Conservation (phyloP, 1,139 yeast genomes). For the Suhomyces bribrorum region DNA sequence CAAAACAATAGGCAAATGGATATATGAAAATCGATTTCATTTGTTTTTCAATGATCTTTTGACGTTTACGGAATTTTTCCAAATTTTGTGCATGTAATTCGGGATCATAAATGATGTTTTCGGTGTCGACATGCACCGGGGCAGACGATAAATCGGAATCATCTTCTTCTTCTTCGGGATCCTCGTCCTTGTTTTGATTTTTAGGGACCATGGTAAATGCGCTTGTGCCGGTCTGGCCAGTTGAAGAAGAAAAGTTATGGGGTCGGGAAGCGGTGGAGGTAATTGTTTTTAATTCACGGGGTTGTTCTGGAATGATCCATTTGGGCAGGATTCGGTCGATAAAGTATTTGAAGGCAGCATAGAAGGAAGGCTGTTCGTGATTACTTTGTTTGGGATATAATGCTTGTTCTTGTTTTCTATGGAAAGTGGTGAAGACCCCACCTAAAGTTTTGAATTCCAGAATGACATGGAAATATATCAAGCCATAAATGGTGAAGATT, state of each 20-base stretch:
- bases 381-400: slow-evolving; percentile 12
- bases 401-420: slow-evolving; percentile 14
- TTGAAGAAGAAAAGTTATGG: slow-evolving; percentile 4
- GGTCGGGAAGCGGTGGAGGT: not conserved
- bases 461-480: slow-evolving; percentile 74
- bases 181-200: slow-evolving; percentile 8
- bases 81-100: slow-evolving; percentile 62
- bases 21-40: slow-evolving; percentile 79
- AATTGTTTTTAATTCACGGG: not conserved
- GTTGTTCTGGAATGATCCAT: slow-evolving; percentile 30
- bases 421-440: slow-evolving; percentile 43
- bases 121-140: slow-evolving; percentile 19
- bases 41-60: slow-evolving; percentile 70
- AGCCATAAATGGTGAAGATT: slow-evolving; percentile 65
- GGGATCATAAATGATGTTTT: slow-evolving; percentile 25
- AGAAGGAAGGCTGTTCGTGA: slow-evolving; percentile 36
- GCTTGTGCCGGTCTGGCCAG: slow-evolving; percentile 1
- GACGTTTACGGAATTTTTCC: slow-evolving; percentile 59
- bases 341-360: slow-evolving; percentile 37
- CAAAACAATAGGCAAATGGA: slow-evolving; percentile 75
- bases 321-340: slow-evolving; percentile 32
- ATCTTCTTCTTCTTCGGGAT: slow-evolving; percentile 11
- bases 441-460: slow-evolving; percentile 57
- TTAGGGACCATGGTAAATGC: not conserved
- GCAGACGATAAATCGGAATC: slow-evolving; percentile 10